Percentiles rank a stretch among this genome's conserved stretches.
These are phyloP conservation scores for Stemphylium vesicarium DNA, from an alignment of 2,329 filamentous ascomycete species.

Conservation along the genomic window DNA sequence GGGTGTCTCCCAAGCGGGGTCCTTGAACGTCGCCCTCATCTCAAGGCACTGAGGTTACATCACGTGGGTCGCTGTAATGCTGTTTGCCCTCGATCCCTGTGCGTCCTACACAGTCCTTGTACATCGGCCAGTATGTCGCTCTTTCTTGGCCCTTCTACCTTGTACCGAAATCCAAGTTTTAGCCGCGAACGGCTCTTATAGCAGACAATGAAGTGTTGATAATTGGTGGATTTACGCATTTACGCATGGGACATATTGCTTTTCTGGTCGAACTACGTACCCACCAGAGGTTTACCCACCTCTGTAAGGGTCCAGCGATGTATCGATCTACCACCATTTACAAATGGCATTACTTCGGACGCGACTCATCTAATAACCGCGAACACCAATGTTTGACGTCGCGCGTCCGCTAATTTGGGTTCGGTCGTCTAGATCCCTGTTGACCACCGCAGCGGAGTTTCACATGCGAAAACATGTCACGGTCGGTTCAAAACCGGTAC, in stretches of 20 bases:
- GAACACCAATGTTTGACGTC: conserved; percentile 18
- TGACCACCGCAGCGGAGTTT: conserved; percentile 15
- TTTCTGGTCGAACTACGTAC: conserved; percentile 6
- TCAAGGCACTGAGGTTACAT: background rate
- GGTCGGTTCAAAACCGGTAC: background rate
- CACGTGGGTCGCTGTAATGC: background rate
- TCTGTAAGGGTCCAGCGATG: conserved; percentile 6
- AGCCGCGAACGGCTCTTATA: conserved; percentile 6
- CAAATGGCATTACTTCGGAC: conserved; percentile 12
- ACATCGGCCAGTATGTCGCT: conserved; percentile 3
- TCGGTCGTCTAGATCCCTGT: conserved; percentile 20
- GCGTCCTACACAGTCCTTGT: background rate
- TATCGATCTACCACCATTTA: conserved; percentile 10
- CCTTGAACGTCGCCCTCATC: background rate
- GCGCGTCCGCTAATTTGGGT: conserved; percentile 19
- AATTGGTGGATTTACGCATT: conserved; percentile 6
- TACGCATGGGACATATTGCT: conserved; percentile 4
- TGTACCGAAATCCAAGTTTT: conserved; percentile 5
- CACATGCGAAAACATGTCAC: conserved; percentile 18
- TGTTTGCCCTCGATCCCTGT: conserved; percentile 1
- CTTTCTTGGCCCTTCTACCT: background rate
- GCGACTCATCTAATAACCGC: conserved; percentile 16
- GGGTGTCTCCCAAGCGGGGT: background rate
- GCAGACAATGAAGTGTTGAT: background rate
- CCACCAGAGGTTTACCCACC: background rate